phyloP scores from a whole-genome alignment of 768 basidiomycete species.

The Baorangia bicolor region DNA sequence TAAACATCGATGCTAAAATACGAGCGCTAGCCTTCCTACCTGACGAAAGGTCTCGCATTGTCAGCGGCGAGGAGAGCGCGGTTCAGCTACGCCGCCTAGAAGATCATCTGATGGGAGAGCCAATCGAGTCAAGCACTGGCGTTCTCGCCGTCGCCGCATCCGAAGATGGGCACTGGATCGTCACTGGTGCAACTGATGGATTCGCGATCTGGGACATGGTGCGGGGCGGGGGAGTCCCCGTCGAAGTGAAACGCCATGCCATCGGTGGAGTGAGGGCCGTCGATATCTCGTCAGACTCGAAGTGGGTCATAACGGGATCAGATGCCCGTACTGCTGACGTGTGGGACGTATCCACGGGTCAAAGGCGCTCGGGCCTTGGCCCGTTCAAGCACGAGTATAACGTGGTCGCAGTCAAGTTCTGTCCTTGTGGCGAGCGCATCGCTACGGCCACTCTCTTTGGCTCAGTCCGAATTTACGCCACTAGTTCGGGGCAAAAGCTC shows the following conservation, averaged over 20 bases:
- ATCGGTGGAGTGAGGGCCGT: slow-evolving; percentile 12
- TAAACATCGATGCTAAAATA: slow-evolving; percentile 9
- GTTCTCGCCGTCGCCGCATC: slow-evolving; percentile 12
- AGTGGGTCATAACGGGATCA: slow-evolving; percentile 19
- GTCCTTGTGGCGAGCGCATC: slow-evolving; percentile 17
- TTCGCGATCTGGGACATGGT: slow-evolving; percentile 14
- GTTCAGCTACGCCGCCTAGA: slow-evolving; percentile 5
- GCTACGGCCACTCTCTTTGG: slow-evolving; percentile 22
- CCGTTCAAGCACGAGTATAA: slow-evolving; percentile 17
- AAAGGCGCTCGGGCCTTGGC: not conserved
- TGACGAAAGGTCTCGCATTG: not conserved
- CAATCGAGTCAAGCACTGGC: not conserved
- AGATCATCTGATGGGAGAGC: slow-evolving; percentile 9
- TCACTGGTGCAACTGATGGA: slow-evolving; percentile 8
- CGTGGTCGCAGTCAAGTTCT: slow-evolving; percentile 19
- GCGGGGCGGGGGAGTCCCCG: not conserved
- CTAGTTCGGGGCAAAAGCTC: slow-evolving; percentile 9
- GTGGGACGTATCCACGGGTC: slow-evolving; percentile 16
- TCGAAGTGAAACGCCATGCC: not conserved
- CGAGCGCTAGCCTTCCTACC: slow-evolving; percentile 12
- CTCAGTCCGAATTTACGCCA: slow-evolving; percentile 14
- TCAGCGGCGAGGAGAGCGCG: slow-evolving; percentile 12
- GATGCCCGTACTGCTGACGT: slow-evolving; percentile 11
- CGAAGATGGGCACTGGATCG: slow-evolving; percentile 6
- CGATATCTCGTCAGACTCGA: slow-evolving; percentile 20